Conservation (phyloP, 139 green algal species). For the Gonium pectorale region DNA sequence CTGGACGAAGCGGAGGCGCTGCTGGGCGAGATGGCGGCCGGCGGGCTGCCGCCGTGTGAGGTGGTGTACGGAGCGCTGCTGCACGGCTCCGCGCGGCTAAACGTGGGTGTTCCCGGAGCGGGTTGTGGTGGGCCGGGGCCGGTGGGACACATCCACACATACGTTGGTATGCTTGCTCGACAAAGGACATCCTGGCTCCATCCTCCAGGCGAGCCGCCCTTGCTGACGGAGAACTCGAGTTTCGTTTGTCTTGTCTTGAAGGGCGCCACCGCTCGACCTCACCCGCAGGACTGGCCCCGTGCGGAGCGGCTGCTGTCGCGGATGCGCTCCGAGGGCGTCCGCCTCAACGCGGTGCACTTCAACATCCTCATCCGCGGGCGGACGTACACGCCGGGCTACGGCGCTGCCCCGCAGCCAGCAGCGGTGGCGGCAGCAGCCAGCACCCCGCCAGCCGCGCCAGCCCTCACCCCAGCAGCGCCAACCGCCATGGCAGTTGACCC, state of each 20-base stretch:
- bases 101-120: too few species aligned
- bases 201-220: too few species aligned
- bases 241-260: too few species aligned
- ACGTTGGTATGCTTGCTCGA: too few species aligned
- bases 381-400: neutral
- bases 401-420: neutral
- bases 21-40: slow-evolving; percentile 52
- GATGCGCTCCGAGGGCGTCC: neutral
- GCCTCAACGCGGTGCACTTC: slow-evolving; percentile 11
- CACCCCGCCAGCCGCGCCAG: too few species aligned
- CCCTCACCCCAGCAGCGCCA: too few species aligned
- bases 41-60: slow-evolving; percentile 33
- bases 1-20: slow-evolving; percentile 39
- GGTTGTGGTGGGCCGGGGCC: too few species aligned
- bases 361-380: slow-evolving; percentile 48
- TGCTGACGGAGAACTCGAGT: too few species aligned
- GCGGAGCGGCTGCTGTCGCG: slow-evolving; percentile 28
- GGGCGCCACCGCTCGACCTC: too few species aligned
- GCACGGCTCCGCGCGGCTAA: slow-evolving; percentile 16
- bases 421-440: neutral
- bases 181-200: too few species aligned
- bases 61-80: slow-evolving; percentile 42
- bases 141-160: too few species aligned
- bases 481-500: too few species aligned
- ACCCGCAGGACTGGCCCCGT: slow-evolving; percentile 37